Percentiles rank a stretch among this genome's conserved stretches.
Conservation (phyloP, 495 filamentous ascomycete genomes). For the Aspergillus diversus region DNA sequence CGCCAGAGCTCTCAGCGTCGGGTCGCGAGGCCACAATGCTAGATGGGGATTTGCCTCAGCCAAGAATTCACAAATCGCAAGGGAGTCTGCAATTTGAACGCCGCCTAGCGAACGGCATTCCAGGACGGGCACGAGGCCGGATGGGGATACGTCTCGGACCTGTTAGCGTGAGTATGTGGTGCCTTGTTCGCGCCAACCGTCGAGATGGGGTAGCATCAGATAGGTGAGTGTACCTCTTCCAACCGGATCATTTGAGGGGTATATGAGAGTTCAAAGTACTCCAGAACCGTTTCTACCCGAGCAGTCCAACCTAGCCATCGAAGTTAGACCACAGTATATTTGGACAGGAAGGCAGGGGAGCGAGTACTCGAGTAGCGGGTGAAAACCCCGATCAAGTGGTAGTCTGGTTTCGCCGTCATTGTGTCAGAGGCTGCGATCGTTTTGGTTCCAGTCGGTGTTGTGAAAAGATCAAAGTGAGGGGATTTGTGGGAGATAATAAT, state of each 20-base stretch:
- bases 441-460: neutral
- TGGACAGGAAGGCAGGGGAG: neutral
- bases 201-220: neutral
- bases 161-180: neutral
- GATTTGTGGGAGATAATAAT: neutral
- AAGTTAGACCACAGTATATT: neutral
- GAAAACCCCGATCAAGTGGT: conserved; percentile 36
- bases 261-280: conserved; percentile 42
- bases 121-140: conserved; percentile 39
- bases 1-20: conserved; percentile 50
- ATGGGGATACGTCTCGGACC: conserved; percentile 34
- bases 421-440: neutral
- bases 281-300: conserved; percentile 39
- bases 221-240: conserved; percentile 23
- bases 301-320: conserved; percentile 37
- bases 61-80: conserved; percentile 58
- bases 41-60: conserved; percentile 49
- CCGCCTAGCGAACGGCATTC: conserved; percentile 28
- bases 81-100: conserved; percentile 51
- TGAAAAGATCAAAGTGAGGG: neutral
- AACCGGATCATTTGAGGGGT: conserved; percentile 29
- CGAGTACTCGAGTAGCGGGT: conserved; percentile 42
- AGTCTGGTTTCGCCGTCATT: conserved; percentile 22
- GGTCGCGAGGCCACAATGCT: conserved; percentile 49
- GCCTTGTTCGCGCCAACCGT: neutral